Base-by-base conservation (phyloP, 2,329 filamentous ascomycete species). In the Paecilomyces sp. region DNA sequence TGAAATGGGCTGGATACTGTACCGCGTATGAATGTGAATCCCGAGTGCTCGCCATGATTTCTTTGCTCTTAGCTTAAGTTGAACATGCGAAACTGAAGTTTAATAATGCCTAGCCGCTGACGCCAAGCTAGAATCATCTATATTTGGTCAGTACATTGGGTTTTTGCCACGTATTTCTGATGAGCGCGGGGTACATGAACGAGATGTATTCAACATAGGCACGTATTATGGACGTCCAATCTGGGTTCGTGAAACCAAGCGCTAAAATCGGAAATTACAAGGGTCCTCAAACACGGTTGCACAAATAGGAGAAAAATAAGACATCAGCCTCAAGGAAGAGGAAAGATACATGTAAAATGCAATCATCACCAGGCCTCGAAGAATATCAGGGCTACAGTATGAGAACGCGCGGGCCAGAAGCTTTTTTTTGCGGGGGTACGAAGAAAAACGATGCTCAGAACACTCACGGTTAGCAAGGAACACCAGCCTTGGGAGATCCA, bases 21-120 rank as follows among this genome's bases (percentile, higher is more conserved):
- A 76, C 73, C 67, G 73, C 73, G 63, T 73, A 76, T 55, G 73
- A 74, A 62, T 76, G 73, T 54, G 70, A 74, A 68, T 76, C 73
- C 61, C 73, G 73, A 63, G 72, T 74, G 64, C 72, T 74, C 61
- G 70, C 64, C 73, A 75, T 75, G 8, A n/a, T 47, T 18, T 22
- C 41, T 47, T 47, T 41, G 71, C 74, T 66, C 68, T 65, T 64
- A 63, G 60, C 62, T 56, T 58, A 62, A 58, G 36, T 67, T 64
- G 13, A 30, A 30, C 51, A 24, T 30, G 51, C 51, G 13, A 53
- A 25, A 24, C n/a, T 25, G 24, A 30, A 53, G 51, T 15, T 53
- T 53, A 22, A 30, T 53, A 22, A 53, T 30, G 22, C 51, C 28
- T 25, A 25, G 22, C 51, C 51, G 51, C 24, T 53, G 28, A 30